Evolutionary conservation across 345 rosid species (phyloP).

Genomic region (Lumnitzera racemosa): DNA sequence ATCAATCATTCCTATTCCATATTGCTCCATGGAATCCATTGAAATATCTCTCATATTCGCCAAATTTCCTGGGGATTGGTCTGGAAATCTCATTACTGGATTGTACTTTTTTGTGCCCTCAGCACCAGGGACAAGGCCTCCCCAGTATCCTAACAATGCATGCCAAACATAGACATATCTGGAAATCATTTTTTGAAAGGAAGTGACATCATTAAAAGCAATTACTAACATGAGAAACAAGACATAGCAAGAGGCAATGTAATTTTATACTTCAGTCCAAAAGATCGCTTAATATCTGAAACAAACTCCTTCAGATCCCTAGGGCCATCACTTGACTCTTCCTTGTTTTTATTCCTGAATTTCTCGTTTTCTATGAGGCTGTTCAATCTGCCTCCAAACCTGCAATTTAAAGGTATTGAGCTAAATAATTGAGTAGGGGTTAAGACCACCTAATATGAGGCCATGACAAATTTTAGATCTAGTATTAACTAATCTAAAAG

Average conservation of each 20-base stretch:
- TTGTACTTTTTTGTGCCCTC: slow-evolving; percentile 25
- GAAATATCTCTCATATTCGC: slow-evolving; percentile 37
- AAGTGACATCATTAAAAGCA: slow-evolving; percentile 7
- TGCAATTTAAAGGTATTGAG: slow-evolving; percentile 13
- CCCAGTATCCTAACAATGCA: slow-evolving; percentile 57
- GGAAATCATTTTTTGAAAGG: slow-evolving; percentile 3
- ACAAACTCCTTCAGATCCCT: slow-evolving; percentile 40
- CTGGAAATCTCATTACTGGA: slow-evolving; percentile 28
- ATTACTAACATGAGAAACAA: not conserved
- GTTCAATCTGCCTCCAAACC: slow-evolving; percentile 49
- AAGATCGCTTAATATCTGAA: slow-evolving; percentile 32
- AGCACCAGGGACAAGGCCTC: slow-evolving; percentile 49
- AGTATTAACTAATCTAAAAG: too few relatives aligned
- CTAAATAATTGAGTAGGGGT: too few relatives aligned
- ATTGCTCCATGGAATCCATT: slow-evolving; percentile 42
- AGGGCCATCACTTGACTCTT: slow-evolving; percentile 17
- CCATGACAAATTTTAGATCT: too few relatives aligned
- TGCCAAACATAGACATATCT: slow-evolving; percentile 57
- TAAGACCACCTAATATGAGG: too few relatives aligned
- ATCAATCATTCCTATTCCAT: slow-evolving; percentile 42
- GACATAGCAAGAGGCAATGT: not conserved
- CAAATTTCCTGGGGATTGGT: slow-evolving; percentile 39
- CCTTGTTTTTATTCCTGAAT: slow-evolving; percentile 25
- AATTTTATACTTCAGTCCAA: slow-evolving; percentile 34
- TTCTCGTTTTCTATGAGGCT: slow-evolving; percentile 41